Evolutionary conservation across 2,329 filamentous ascomycete species (phyloP).

Genomic region (Cercospora citrullina): DNA sequence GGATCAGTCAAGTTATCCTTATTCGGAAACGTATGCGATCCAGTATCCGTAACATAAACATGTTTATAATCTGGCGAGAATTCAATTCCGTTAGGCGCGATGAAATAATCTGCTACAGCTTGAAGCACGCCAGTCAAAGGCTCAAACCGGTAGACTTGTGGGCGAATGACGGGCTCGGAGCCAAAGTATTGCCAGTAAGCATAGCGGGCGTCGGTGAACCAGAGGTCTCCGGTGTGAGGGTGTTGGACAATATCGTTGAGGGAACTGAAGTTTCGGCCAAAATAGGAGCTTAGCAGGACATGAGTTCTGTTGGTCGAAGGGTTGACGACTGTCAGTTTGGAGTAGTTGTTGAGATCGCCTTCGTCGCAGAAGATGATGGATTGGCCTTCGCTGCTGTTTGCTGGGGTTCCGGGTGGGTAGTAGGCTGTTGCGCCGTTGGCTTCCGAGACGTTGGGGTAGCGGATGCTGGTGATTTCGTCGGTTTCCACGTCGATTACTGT

Average conservation of each 20-base stretch:
- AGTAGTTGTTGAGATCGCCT: slow-evolving; percentile 33
- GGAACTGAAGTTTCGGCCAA: slow-evolving; percentile 62
- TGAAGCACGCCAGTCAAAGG: slow-evolving; percentile 54
- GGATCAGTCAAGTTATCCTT: slow-evolving; percentile 42
- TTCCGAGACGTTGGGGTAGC: slow-evolving; percentile 33
- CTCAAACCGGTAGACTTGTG: slow-evolving; percentile 61
- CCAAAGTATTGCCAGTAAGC: slow-evolving; percentile 52
- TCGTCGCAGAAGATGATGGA: slow-evolving; percentile 40
- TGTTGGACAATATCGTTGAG: slow-evolving; percentile 60
- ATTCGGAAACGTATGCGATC: slow-evolving; percentile 37
- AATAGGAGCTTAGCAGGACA: slow-evolving; percentile 59
- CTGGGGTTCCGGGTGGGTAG: slow-evolving; percentile 36
- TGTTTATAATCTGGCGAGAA: slow-evolving; percentile 56
- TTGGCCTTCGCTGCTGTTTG: slow-evolving; percentile 36
- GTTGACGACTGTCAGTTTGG: slow-evolving; percentile 34
- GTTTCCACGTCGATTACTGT: slow-evolving; percentile 37
- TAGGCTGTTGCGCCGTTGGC: slow-evolving; percentile 37
- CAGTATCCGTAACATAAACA: slow-evolving; percentile 60
- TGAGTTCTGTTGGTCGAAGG: slow-evolving; percentile 31
- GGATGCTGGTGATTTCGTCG: slow-evolving; percentile 32
- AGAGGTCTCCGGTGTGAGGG: slow-evolving; percentile 56
- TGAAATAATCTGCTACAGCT: slow-evolving; percentile 59
- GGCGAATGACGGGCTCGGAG: slow-evolving; percentile 52
- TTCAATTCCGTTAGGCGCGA: slow-evolving; percentile 57
- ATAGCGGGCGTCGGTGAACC: slow-evolving; percentile 64